These are phyloP conservation scores for Penicillium simplicissimum DNA, from an alignment of 495 filamentous ascomycete genomes.

Conservation along the genomic window DNA sequence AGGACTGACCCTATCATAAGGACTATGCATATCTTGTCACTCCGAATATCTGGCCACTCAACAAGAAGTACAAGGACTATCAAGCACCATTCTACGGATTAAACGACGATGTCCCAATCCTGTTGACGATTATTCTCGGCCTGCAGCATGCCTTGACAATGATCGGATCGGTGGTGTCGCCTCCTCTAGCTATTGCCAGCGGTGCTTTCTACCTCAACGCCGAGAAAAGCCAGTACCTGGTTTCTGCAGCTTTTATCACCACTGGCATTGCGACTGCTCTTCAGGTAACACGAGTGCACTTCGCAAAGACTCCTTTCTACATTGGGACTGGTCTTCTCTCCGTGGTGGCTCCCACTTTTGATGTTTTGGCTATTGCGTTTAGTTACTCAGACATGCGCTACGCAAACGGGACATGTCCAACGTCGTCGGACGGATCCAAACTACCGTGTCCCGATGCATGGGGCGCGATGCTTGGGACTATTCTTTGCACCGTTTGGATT, in stretches of 20 bases:
- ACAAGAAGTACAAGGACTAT: slow-evolving; percentile 60
- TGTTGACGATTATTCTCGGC: slow-evolving; percentile 68
- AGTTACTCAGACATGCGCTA: slow-evolving; percentile 79
- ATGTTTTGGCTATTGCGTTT: slow-evolving; percentile 75
- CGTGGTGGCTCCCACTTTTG: slow-evolving; percentile 80
- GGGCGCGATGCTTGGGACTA: slow-evolving; percentile 79
- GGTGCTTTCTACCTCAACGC: slow-evolving; percentile 62
- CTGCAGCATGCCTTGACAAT: slow-evolving; percentile 65
- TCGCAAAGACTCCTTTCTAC: slow-evolving; percentile 73
- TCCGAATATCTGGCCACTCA: slow-evolving; percentile 72
- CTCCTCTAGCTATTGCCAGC: slow-evolving; percentile 72
- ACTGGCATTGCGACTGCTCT: slow-evolving; percentile 75
- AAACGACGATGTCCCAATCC: slow-evolving; percentile 73
- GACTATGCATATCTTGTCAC: slow-evolving; percentile 74
- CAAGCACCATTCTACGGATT: slow-evolving; percentile 80
- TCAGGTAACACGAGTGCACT: slow-evolving; percentile 80
- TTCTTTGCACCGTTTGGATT: slow-evolving; percentile 50
- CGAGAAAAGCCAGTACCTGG: slow-evolving; percentile 69
- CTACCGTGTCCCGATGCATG: slow-evolving; percentile 80
- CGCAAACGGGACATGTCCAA: slow-evolving; percentile 69
- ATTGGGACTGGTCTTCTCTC: slow-evolving; percentile 81
- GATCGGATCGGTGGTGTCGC: slow-evolving; percentile 63
- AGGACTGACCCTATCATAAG: slow-evolving; percentile 10
- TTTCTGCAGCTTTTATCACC: slow-evolving; percentile 81
- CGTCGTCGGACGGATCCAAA: slow-evolving; percentile 56